Evolutionary conservation across 2,329 filamentous ascomycete genomes (phyloP).

Genomic region (Cyanodermella asteris): DNA sequence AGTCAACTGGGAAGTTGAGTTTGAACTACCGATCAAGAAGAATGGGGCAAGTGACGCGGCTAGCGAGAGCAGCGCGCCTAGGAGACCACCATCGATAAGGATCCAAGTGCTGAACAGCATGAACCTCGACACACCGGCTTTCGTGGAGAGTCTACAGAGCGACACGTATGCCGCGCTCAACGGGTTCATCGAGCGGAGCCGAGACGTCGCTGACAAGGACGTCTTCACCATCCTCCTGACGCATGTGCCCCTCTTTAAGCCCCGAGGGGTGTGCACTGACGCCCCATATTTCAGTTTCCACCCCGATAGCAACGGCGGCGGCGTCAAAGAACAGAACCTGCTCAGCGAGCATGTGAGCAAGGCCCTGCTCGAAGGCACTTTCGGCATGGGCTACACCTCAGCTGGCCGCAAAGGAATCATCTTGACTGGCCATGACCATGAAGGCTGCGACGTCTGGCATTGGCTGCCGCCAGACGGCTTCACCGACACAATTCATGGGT

Average conservation of each 20-base stretch:
- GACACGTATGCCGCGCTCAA: conserved; percentile 55
- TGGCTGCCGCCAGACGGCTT: conserved; percentile 25
- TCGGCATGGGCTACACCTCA: conserved; percentile 44
- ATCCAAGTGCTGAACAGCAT: conserved; percentile 78
- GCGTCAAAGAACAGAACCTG: conserved; percentile 79
- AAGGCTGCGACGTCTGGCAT: conserved; percentile 79
- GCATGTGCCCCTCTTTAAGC: conserved; percentile 78
- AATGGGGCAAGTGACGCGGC: too few species aligned
- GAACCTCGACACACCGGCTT: conserved; percentile 72
- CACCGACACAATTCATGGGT: conserved; percentile 11
- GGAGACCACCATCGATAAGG: conserved; percentile 44
- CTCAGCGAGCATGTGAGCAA: conserved; percentile 50
- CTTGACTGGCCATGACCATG: conserved; percentile 85
- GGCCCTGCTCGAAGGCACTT: conserved; percentile 65
- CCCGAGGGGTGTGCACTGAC: conserved; percentile 62
- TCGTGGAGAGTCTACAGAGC: conserved; percentile 43
- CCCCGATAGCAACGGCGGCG: conserved; percentile 38
- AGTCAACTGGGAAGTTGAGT: conserved; percentile 71
- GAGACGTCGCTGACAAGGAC: conserved; percentile 37
- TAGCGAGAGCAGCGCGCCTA: conserved; percentile 11
- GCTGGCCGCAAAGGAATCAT: conserved; percentile 57
- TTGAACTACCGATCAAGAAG: conserved; percentile 34
- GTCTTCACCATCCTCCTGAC: conserved; percentile 70
- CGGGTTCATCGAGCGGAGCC: conserved; percentile 31
- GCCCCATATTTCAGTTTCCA: conserved; percentile 67